Evolutionary conservation across 2,329 filamentous ascomycete species (phyloP).

Genomic region (Thermoascus crustaceus): DNA sequence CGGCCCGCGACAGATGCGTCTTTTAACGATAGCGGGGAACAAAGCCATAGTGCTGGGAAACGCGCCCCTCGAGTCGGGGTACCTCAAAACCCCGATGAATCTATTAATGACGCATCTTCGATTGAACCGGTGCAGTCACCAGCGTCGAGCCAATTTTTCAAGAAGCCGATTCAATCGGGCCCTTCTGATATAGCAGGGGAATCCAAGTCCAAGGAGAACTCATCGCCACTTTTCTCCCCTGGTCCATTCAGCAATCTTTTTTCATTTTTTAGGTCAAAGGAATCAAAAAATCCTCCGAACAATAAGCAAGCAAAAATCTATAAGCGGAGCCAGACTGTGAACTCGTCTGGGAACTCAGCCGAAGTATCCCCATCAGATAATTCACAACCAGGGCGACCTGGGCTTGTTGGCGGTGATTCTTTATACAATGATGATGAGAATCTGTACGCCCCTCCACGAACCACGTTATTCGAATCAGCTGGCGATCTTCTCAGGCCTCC

Average conservation of each 20-base stretch:
- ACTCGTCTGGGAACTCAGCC: constrained; percentile 17
- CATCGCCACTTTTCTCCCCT: constrained; percentile 23
- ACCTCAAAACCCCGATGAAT: constrained; percentile 5
- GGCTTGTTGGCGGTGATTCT: constrained; percentile 44
- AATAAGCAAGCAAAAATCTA: constrained; percentile 55
- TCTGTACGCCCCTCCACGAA: constrained; percentile 69
- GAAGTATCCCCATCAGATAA: constrained; percentile 6
- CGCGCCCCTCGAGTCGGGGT: constrained; percentile 5
- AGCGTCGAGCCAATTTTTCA: constrained; percentile 14
- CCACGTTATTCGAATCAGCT: constrained; percentile 90
- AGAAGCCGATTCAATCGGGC: constrained; percentile 10
- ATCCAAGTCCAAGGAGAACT: constrained; percentile 10
- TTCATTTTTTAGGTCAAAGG: constrained; percentile 62
- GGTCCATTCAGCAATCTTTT: constrained; percentile 58
- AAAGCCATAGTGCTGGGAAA: constrained; percentile 10
- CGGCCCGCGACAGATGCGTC: constrained; percentile 18
- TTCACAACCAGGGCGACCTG: constrained; percentile 9
- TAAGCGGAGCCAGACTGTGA: constrained; percentile 66
- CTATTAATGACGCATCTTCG: constrained; percentile 3
- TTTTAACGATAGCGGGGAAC: constrained; percentile 16
- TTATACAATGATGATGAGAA: constrained; percentile 41
- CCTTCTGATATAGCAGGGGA: constrained; percentile 6
- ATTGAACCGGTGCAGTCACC: constrained; percentile 10
- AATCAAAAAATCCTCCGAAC: constrained; percentile 43
- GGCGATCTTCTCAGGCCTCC: constrained; percentile 88